Evolutionary conservation across 345 rosid species (phyloP).

Genomic region (Eucalyptus marginata): DNA sequence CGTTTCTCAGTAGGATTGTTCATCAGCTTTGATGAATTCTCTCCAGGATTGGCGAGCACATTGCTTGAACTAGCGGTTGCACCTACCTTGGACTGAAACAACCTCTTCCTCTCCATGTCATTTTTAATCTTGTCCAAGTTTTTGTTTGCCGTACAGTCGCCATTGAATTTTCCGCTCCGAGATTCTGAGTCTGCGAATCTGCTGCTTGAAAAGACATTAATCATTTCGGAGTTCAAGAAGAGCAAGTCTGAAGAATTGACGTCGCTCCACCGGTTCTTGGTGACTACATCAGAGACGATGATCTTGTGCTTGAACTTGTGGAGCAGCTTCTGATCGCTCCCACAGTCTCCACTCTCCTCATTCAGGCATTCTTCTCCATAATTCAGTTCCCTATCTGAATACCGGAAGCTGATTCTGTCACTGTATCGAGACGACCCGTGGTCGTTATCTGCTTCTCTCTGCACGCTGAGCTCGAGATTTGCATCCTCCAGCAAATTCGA

Average conservation of each 20-base stretch:
- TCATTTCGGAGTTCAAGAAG: conserved; percentile 30
- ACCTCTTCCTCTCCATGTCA: conserved; percentile 25
- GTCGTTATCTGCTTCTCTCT: conserved; percentile 12
- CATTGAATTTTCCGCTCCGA: not conserved
- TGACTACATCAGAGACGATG: conserved; percentile 19
- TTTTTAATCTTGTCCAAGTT: conserved; percentile 10
- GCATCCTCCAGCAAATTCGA: conserved; percentile 11
- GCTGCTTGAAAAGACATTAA: conserved; percentile 5
- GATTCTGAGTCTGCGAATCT: conserved; percentile 3
- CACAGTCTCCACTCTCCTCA: not conserved
- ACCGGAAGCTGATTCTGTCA: not conserved
- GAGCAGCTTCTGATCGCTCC: not conserved
- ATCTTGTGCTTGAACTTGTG: conserved; percentile 39
- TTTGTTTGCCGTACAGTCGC: not conserved
- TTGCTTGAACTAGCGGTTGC: not conserved
- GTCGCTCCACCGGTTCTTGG: conserved; percentile 40
- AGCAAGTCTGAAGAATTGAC: conserved; percentile 36
- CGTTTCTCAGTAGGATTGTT: conserved; percentile 8
- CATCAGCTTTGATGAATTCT: not conserved
- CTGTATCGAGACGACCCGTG: conserved; percentile 3
- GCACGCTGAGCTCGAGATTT: conserved; percentile 18
- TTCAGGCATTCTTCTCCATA: not conserved
- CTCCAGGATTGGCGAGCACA: not conserved
- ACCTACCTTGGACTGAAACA: conserved; percentile 5
- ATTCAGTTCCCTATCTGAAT: not conserved